These are phyloP conservation scores for Saccharomyces paradoxus DNA, from an alignment of 805 yeast species.

Conservation along the genomic window DNA sequence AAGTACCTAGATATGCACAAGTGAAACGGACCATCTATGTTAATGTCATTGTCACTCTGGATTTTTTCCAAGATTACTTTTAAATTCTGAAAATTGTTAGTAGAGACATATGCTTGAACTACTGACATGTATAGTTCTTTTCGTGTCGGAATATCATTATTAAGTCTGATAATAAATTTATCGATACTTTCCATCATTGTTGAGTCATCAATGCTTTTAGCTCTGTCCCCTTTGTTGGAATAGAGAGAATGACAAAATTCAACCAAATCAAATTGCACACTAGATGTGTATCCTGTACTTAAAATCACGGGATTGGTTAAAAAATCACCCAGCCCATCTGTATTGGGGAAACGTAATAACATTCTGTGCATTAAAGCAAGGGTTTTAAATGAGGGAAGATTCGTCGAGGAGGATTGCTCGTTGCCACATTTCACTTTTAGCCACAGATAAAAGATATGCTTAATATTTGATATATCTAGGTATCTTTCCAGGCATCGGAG, in stretches of 20 bases:
- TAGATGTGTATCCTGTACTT: conserved; percentile 11
- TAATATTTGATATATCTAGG: conserved; percentile 15
- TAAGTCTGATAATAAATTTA: conserved; percentile 1
- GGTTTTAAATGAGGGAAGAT: conserved; percentile 9
- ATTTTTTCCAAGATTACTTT: conserved; percentile 8
- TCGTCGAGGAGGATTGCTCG: neutral
- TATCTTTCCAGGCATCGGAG: conserved; percentile 11
- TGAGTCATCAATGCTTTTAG: neutral
- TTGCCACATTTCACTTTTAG: conserved; percentile 9
- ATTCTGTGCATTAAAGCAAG: conserved; percentile 18
- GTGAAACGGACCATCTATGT: conserved; percentile 12
- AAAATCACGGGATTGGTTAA: conserved; percentile 9
- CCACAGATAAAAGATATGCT: conserved; percentile 21
- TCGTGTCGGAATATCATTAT: conserved; percentile 2
- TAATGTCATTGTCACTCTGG: conserved; percentile 8
- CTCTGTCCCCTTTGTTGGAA: neutral
- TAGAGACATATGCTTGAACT: conserved; percentile 10
- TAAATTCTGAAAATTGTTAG: conserved; percentile 11
- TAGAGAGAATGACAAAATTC: conserved; percentile 12
- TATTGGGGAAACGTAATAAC: conserved; percentile 9
- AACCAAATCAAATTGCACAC: conserved; percentile 11
- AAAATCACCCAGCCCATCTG: conserved; percentile 9
- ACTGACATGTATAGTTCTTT: conserved; percentile 11
- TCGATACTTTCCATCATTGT: conserved; percentile 4
- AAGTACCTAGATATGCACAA: conserved; percentile 16